phyloP scores from a whole-genome alignment of 345 rosid genomes.

The Salix brachista region DNA sequence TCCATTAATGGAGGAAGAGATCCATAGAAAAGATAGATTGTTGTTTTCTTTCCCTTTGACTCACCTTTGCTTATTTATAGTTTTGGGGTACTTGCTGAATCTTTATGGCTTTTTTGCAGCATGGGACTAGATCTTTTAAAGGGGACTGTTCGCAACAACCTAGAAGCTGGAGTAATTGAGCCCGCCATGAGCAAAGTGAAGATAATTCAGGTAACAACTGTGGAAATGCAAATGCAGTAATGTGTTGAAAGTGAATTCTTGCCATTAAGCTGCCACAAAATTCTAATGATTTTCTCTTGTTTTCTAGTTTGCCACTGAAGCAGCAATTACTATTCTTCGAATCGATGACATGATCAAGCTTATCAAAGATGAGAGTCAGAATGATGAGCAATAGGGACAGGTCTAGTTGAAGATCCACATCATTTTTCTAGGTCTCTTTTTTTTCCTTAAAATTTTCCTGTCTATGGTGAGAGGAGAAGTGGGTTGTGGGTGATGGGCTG shows the following conservation, averaged over 20 bases:
- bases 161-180: conserved; percentile 97
- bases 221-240: not conserved
- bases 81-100: not conserved
- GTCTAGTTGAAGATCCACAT: not conserved
- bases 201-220: conserved; percentile 73
- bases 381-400: conserved; percentile 35
- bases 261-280: not conserved
- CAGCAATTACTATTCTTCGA: conserved; percentile 93
- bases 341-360: conserved; percentile 98
- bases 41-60: not conserved
- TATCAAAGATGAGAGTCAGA: conserved; percentile 83
- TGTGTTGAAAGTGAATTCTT: not conserved
- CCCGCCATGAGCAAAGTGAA: conserved; percentile 99
- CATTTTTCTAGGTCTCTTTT: not conserved
- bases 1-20: not conserved
- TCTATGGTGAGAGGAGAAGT: not conserved
- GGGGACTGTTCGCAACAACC: conserved; percentile 78
- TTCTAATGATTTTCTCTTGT: not conserved
- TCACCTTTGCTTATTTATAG: not conserved
- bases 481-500: not conserved
- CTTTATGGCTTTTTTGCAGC: conserved; percentile 40
- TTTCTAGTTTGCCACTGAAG: conserved; percentile 85
- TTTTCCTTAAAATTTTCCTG: not conserved
- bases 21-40: not conserved
- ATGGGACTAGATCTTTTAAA: conserved; percentile 91